Evolutionary conservation across 176 grass and related monocot species (phyloP).

Genomic region (Juncus inflexus): DNA sequence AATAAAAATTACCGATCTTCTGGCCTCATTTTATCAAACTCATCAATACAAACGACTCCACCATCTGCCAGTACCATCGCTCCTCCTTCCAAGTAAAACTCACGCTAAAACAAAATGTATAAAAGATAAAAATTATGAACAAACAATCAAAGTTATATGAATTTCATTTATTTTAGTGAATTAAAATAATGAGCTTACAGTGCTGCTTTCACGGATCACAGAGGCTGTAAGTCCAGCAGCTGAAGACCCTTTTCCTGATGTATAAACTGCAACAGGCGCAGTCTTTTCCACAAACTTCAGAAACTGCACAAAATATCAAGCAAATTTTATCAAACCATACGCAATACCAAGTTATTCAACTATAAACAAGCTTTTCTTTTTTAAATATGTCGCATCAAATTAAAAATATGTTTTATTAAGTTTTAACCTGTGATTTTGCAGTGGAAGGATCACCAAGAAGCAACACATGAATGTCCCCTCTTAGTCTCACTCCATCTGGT

Average conservation of each 20-base stretch:
- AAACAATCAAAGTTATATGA: slow-evolving; percentile 1
- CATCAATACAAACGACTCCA: slow-evolving; percentile 96
- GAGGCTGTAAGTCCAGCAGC: slow-evolving; percentile 94
- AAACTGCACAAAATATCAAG: slow-evolving; percentile 49
- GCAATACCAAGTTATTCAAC: not conserved
- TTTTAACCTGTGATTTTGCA: slow-evolving; percentile 89
- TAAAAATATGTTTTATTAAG: not conserved
- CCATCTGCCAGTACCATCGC: slow-evolving; percentile 98
- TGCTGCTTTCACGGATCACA: slow-evolving; percentile 79
- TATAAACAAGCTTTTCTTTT: not conserved
- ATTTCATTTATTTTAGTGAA: not conserved
- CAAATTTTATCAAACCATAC: not conserved
- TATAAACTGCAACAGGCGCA: slow-evolving; percentile 90
- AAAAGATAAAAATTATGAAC: not conserved
- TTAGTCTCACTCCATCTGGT: slow-evolving; percentile 76
- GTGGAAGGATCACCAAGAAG: slow-evolving; percentile 97
- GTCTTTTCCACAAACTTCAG: slow-evolving; percentile 99
- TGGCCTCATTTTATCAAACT: slow-evolving; percentile 99
- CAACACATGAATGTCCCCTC: slow-evolving; percentile 94
- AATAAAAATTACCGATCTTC: slow-evolving; percentile 66
- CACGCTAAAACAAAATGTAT: slow-evolving; percentile 77
- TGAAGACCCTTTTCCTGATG: slow-evolving; percentile 98
- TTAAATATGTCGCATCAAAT: not conserved
- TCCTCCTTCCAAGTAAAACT: slow-evolving; percentile 99
- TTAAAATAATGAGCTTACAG: slow-evolving; percentile 39